A percentile compares a stretch with the other conserved stretches of the same genome.
Evolutionary conservation across 148 eudicot species (phyloP).

Genomic region (Cornus kousa): DNA sequence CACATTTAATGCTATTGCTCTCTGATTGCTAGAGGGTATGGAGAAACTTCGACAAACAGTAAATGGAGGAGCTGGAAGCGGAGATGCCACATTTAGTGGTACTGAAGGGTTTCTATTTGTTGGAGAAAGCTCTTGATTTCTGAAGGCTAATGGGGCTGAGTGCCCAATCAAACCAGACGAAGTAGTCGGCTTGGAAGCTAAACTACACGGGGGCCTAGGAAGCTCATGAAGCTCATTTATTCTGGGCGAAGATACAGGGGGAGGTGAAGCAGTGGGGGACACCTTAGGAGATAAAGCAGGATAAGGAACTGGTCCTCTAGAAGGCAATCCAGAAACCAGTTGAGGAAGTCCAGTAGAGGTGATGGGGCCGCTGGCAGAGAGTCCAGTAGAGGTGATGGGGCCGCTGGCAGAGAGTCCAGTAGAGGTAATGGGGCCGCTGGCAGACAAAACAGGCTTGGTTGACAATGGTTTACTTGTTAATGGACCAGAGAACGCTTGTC

Average conservation of each 20-base stretch:
- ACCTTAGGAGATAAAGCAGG: conserved; percentile 42
- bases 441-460: conserved; percentile 38
- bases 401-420: conserved; percentile 58
- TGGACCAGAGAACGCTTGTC: conserved; percentile 90
- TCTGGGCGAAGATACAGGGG: conserved; percentile 69
- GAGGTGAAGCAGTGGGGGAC: conserved; percentile 46
- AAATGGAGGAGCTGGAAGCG: conserved; percentile 74
- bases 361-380: no score
- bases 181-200: conserved; percentile 43
- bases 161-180: conserved; percentile 47
- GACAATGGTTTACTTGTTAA: conserved; percentile 60
- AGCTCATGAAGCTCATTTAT: conserved; percentile 97
- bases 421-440: conserved; percentile 56
- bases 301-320: conserved; percentile 42
- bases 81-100: conserved; percentile 51
- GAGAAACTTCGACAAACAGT: conserved; percentile 79
- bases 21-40: conserved; percentile 73
- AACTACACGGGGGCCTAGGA: conserved; percentile 78
- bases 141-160: conserved; percentile 54
- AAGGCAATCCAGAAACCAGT: conserved; percentile 40
- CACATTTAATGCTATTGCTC: conserved; percentile 40
- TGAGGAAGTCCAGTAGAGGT: conserved; percentile 52
- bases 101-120: conserved; percentile 40
- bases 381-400: conserved; percentile 42
- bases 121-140: conserved; percentile 50